A percentile compares a stretch with the other conserved stretches of the same genome.
phyloP scores from a whole-genome alignment of 1,284 basidiomycete species.

The Ceratobasidium sp. region DNA sequence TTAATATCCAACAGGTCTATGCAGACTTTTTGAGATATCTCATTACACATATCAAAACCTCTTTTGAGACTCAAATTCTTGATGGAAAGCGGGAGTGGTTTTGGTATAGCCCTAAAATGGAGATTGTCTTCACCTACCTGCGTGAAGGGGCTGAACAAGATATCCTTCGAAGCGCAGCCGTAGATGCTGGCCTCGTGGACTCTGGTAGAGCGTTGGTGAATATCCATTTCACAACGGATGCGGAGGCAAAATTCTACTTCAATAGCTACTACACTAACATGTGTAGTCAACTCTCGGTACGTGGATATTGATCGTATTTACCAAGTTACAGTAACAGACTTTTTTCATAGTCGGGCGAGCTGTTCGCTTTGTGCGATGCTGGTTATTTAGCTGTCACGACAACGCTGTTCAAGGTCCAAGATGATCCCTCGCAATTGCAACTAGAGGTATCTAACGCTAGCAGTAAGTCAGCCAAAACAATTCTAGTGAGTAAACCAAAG shows the following conservation, averaged over 20 bases:
- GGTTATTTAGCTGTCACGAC: slow-evolving; percentile 42
- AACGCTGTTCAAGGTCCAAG: slow-evolving; percentile 32
- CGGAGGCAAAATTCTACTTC: slow-evolving; percentile 41
- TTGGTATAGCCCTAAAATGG: background rate
- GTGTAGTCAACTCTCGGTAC: slow-evolving; percentile 15
- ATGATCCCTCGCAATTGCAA: slow-evolving; percentile 1
- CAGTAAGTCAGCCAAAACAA: slow-evolving; percentile 8
- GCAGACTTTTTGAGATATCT: slow-evolving; percentile 40
- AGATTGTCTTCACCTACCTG: slow-evolving; percentile 37
- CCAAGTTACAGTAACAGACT: background rate
- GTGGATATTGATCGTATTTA: background rate
- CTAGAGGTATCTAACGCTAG: slow-evolving; percentile 21
- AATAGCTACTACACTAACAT: background rate
- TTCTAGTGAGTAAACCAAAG: background rate
- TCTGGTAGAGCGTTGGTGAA: background rate
- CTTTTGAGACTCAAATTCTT: slow-evolving; percentile 27
- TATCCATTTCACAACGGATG: slow-evolving; percentile 38
- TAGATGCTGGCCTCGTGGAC: slow-evolving; percentile 23
- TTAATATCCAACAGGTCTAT: slow-evolving; percentile 34
- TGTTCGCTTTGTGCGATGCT: slow-evolving; percentile 39
- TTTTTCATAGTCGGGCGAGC: slow-evolving; percentile 11
- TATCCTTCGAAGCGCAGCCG: slow-evolving; percentile 34
- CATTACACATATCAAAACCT: slow-evolving; percentile 16
- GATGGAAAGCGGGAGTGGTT: slow-evolving; percentile 31
- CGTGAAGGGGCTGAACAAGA: slow-evolving; percentile 40